Conservation (phyloP, 257 asterid genomes). For the Anisodus tanguticus region DNA sequence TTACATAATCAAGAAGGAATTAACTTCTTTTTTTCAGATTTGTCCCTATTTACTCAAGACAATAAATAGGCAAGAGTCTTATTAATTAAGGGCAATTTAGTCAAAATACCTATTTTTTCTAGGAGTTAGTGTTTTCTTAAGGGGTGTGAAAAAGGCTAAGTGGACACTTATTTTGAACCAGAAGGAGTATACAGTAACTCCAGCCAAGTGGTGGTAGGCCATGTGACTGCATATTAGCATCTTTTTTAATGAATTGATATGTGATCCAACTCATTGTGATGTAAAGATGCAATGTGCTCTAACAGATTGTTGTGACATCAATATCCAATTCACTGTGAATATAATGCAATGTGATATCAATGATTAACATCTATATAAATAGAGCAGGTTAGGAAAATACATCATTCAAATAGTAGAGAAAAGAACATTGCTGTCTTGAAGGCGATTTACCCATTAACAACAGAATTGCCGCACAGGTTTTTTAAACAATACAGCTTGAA, state of each 20-base stretch:
- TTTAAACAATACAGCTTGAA: not conserved
- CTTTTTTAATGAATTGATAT: not conserved
- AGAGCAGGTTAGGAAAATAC: not conserved
- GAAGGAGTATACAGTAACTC: not conserved
- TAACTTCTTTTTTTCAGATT: too few relatives aligned
- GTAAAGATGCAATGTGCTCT: not conserved
- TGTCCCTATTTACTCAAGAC: too few relatives aligned
- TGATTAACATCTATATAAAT: constrained; percentile 2
- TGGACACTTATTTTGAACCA: too few relatives aligned
- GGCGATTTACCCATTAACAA: not conserved
- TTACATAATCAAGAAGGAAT: too few relatives aligned
- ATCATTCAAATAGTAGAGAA: not conserved
- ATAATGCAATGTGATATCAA: not conserved
- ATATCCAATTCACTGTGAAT: not conserved
- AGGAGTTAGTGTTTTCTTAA: too few relatives aligned
- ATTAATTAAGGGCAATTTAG: too few relatives aligned
- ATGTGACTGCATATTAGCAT: constrained; percentile 6
- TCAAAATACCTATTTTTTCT: too few relatives aligned
- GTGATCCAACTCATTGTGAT: not conserved
- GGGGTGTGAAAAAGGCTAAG: too few relatives aligned
- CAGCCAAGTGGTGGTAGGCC: not conserved
- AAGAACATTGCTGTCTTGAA: not conserved
- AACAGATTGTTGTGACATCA: constrained; percentile 13
- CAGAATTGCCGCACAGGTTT: constrained; percentile 5
- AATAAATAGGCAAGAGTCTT: too few relatives aligned